A percentile compares a stretch with the other conserved stretches of the same genome.
Conservation (phyloP, 1,284 basidiomycete species). For the Porodaedalea pini region DNA sequence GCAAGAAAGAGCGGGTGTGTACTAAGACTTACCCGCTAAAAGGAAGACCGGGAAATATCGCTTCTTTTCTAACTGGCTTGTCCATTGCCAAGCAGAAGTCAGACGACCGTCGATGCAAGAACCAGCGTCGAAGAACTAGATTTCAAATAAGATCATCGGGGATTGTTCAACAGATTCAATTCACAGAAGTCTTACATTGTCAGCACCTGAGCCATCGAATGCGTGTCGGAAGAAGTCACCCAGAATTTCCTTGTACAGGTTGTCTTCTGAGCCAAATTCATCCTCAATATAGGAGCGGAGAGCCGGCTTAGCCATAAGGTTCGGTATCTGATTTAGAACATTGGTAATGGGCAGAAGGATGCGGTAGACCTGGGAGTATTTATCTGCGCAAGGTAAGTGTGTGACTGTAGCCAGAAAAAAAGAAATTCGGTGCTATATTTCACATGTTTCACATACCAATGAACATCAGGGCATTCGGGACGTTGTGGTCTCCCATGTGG, state of each 20-base stretch:
- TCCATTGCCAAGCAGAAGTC: conserved; percentile 87
- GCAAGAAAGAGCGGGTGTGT: not conserved
- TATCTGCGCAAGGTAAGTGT: conserved; percentile 43
- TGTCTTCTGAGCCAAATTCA: conserved; percentile 73
- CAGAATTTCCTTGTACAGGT: conserved; percentile 63
- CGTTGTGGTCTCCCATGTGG: conserved; percentile 77
- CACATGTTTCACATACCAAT: conserved; percentile 54
- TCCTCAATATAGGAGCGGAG: conserved; percentile 71
- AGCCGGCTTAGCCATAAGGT: conserved; percentile 60
- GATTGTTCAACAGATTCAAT: not conserved
- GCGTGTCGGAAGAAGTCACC: conserved; percentile 80
- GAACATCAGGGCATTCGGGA: conserved; percentile 82
- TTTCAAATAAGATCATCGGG: conserved; percentile 68
- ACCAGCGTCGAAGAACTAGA: conserved; percentile 31
- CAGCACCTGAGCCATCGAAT: conserved; percentile 76
- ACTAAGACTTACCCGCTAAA: conserved; percentile 54
- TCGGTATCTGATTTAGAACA: conserved; percentile 65
- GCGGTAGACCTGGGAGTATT: conserved; percentile 84
- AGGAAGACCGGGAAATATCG: conserved; percentile 75
- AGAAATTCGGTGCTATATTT: not conserved
- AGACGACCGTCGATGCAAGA: conserved; percentile 60
- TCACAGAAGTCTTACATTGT: conserved; percentile 16
- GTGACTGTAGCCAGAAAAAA: not conserved
- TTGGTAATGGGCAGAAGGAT: conserved; percentile 81
- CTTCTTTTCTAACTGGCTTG: conserved; percentile 76